phyloP scores from a whole-genome alignment of 179 eudicot genomes.

The Silene vulgaris region DNA sequence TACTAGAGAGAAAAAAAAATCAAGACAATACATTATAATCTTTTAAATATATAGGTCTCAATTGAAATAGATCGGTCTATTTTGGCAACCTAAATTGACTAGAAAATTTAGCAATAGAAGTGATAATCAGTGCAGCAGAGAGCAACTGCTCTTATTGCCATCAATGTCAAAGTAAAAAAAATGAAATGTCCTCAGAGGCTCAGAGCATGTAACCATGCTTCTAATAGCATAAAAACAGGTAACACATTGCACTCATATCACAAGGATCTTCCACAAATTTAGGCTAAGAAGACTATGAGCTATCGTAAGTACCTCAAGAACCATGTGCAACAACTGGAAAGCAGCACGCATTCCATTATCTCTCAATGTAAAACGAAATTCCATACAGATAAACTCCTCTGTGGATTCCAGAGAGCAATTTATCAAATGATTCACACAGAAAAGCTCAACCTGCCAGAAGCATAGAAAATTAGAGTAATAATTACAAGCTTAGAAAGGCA shows the following conservation, averaged over 20 bases:
- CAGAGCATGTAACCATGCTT: background rate
- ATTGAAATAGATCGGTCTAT: background rate
- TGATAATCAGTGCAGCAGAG: background rate
- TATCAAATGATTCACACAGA: conserved; percentile 95
- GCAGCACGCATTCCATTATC: conserved; percentile 99
- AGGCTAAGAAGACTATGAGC: conserved; percentile 7
- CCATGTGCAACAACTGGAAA: conserved; percentile 98
- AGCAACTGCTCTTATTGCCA: conserved; percentile 6
- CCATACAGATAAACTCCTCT: conserved; percentile 97
- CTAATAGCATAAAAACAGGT: background rate
- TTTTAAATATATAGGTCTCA: background rate
- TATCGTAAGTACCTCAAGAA: conserved; percentile 69
- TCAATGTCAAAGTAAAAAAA: conserved; percentile 6
- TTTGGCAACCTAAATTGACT: background rate
- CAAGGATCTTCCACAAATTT: background rate
- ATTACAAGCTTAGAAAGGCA: background rate
- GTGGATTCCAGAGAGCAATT: conserved; percentile 98
- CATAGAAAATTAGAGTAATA: conserved; percentile 7
- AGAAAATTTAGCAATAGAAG: background rate
- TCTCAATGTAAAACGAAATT: conserved; percentile 94
- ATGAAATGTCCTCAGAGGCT: background rate
- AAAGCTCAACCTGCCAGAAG: conserved; percentile 82
- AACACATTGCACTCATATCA: background rate
- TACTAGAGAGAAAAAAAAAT: background rate
- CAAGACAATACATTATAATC: background rate